Evolutionary conservation across 73 alveolate species (phyloP), one percentile per base, ranked within the genome.

Genomic region (Diophrys appendiculata): DNA sequence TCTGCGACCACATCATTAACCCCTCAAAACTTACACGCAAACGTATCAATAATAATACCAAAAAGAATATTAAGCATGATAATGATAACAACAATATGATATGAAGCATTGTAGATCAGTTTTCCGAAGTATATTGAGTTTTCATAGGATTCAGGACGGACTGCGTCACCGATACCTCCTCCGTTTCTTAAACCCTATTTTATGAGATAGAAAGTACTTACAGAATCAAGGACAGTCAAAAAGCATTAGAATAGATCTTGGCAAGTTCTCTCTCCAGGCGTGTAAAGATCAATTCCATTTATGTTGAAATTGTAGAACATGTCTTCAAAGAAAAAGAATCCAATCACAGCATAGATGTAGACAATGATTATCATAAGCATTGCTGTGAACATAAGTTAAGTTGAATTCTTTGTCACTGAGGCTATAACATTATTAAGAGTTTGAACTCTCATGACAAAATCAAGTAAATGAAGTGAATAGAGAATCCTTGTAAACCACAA

Each of bases 1-100:
- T 88, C 88, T 65, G 77, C 76, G 53, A 81, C 33, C 30, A 82
- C 30, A n/a, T 68, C 29, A 0, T n/a, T n/a, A n/a, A n/a, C n/a
- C n/a, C n/a, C n/a, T n/a, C n/a, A n/a, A n/a, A 11, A 3, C 68
- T 74, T 82, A 72, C 85, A 74, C 33, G 98, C 97, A 80, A 96
- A 96, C n/a, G 97, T 91, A 93, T 96, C 99, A 80, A 96, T 97
- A 83, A 96, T 93, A 73, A 97, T 91, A 75, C 99, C 99, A 72
- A 95, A 91, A 68, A 96, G 90, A 64, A 96, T 81, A 72, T 95
- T 86, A 0, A 94, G 90, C 94, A 94, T 86, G 71, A 97, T 83
- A 35, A 95, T 82, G 73, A 93, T 92, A 28, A 97, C 89, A 29
- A 95, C 81, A 25, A 97, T 88, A 81, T 94, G 96, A 87, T 86